Evolutionary conservation across 2,329 filamentous ascomycete species (phyloP).

Genomic region (Pseudogymnoascus destructans): DNA sequence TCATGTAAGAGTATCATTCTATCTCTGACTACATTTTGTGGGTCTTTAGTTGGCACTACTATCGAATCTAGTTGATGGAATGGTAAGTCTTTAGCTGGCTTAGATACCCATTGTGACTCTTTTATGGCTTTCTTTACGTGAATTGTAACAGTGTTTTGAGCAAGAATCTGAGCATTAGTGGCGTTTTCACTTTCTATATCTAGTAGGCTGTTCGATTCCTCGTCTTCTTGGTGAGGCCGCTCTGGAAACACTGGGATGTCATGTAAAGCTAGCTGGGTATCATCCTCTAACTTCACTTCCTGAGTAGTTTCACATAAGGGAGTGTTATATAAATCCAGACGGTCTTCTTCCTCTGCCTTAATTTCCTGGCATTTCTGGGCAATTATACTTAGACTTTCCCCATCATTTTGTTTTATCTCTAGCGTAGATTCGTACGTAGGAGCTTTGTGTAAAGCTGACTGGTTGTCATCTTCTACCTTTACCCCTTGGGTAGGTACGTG

Average conservation of each 20-base stretch:
- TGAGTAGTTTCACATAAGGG: background rate
- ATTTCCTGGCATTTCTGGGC: conserved; percentile 6
- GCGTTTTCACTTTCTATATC: conserved; percentile 10
- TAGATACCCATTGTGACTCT: conserved; percentile 1
- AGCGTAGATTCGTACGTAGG: background rate
- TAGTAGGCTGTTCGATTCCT: background rate
- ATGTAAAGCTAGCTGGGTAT: background rate
- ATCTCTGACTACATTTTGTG: conserved; percentile 9
- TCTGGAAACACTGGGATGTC: background rate
- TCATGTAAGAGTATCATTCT: conserved; percentile 9
- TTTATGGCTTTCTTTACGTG: conserved; percentile 12
- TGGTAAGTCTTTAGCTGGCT: conserved; percentile 11
- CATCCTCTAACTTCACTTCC: background rate
- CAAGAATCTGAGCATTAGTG: conserved; percentile 14
- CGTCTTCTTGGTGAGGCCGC: background rate
- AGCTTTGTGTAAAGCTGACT: background rate
- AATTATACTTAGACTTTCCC: background rate
- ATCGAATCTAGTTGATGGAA: background rate
- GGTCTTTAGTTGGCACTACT: conserved; percentile 12
- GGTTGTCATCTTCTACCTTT: background rate
- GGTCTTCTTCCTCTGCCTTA: background rate
- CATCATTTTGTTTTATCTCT: background rate
- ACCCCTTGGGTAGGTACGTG: background rate
- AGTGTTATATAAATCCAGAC: background rate
- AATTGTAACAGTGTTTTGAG: conserved; percentile 10